These are phyloP conservation scores for Neurospora sp. DNA, from an alignment of 495 filamentous ascomycete genomes.

Conservation along the genomic window DNA sequence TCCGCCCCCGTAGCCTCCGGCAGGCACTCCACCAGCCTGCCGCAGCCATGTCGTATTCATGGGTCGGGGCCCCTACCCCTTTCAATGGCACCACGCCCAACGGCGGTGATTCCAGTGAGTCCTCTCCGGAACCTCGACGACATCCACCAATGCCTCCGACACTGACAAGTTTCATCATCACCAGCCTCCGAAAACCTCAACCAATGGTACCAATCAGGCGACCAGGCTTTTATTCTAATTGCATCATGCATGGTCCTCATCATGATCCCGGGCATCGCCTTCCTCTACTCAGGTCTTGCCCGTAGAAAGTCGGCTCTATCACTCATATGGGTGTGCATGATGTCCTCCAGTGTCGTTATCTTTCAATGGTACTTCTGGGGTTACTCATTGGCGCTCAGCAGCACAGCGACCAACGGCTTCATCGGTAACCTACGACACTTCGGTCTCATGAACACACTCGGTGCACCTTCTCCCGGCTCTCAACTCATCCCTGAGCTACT, in stretches of 20 bases:
- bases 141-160: constrained; percentile 7
- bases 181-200: constrained; percentile 68
- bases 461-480: constrained; percentile 70
- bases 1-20: background rate
- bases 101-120: constrained; percentile 79
- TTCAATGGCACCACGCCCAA: constrained; percentile 67
- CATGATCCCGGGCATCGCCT: constrained; percentile 91
- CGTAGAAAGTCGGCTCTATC: constrained; percentile 91
- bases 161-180: constrained; percentile 14
- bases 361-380: constrained; percentile 99
- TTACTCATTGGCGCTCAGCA: constrained; percentile 85
- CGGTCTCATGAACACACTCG: constrained; percentile 71
- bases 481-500: constrained; percentile 75
- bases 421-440: constrained; percentile 85
- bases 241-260: constrained; percentile 89
- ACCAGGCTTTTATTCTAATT: constrained; percentile 80
- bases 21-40: background rate
- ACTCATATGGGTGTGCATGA: constrained; percentile 88
- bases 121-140: background rate
- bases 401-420: constrained; percentile 65
- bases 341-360: constrained; percentile 76
- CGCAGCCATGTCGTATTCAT: constrained; percentile 61
- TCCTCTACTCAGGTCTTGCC: constrained; percentile 98
- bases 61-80: constrained; percentile 61
- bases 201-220: constrained; percentile 62